Percentiles rank a stretch among this genome's conserved stretches.
Conservation (phyloP, 2,329 filamentous ascomycete genomes). For the Knoxdaviesia proteae region DNA sequence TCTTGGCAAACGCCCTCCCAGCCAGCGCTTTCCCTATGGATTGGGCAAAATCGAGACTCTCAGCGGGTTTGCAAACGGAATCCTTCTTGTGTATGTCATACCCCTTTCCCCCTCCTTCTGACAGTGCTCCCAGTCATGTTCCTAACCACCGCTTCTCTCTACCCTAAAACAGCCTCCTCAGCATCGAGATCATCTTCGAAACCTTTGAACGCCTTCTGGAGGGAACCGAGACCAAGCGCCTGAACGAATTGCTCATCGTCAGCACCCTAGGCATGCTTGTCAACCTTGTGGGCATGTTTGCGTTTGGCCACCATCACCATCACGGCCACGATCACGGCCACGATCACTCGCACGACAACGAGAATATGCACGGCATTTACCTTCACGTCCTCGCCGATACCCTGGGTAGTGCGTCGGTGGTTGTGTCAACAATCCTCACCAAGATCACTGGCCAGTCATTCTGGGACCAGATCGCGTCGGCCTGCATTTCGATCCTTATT, state of each 20-base stretch:
- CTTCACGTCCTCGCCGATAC: slow-evolving; percentile 89
- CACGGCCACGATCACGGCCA: slow-evolving; percentile 26
- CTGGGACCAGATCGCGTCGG: slow-evolving; percentile 87
- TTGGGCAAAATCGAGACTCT: slow-evolving; percentile 94
- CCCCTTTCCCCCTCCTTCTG: not conserved
- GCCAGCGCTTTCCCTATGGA: slow-evolving; percentile 74
- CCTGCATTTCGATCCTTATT: slow-evolving; percentile 81
- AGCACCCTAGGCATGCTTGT: slow-evolving; percentile 72
- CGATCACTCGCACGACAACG: slow-evolving; percentile 45
- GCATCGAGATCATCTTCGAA: slow-evolving; percentile 88
- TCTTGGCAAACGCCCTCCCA: slow-evolving; percentile 91
- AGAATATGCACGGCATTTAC: slow-evolving; percentile 97
- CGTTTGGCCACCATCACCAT: slow-evolving; percentile 53
- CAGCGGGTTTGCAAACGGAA: slow-evolving; percentile 88
- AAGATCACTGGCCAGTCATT: slow-evolving; percentile 78
- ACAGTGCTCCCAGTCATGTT: not conserved
- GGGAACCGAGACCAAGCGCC: slow-evolving; percentile 61
- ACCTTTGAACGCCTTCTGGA: slow-evolving; percentile 74
- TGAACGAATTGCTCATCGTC: slow-evolving; percentile 74
- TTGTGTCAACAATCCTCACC: slow-evolving; percentile 73
- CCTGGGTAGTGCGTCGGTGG: slow-evolving; percentile 82
- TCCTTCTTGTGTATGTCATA: slow-evolving; percentile 60
- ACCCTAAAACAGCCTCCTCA: slow-evolving; percentile 46
- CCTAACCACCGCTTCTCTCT: not conserved
- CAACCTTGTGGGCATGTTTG: slow-evolving; percentile 79